These are phyloP conservation scores for Uronychia setigera DNA, from an alignment of 73 alveolate genomes.

Conservation along the genomic window DNA sequence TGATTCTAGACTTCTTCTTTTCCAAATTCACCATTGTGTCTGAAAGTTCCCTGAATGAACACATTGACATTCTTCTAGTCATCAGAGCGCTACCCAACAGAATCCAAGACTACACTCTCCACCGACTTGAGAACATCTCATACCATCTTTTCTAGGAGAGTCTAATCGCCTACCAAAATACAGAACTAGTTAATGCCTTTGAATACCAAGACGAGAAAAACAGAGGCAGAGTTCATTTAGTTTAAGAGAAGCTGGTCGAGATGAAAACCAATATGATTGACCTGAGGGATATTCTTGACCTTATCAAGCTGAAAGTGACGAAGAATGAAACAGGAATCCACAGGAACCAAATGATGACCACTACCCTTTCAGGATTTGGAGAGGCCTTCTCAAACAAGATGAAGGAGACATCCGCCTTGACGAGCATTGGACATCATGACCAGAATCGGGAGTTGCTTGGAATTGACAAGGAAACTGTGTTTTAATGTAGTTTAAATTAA, in stretches of 20 bases:
- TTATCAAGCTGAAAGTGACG: constrained; percentile 14
- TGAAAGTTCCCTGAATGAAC: constrained; percentile 54
- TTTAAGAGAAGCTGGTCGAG: constrained; percentile 30
- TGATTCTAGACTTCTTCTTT: constrained; percentile 44
- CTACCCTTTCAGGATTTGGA: background rate
- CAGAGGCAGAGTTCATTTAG: constrained; percentile 61
- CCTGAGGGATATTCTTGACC: constrained; percentile 31
- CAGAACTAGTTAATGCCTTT: constrained; percentile 57
- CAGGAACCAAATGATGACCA: background rate
- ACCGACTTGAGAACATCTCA: constrained; percentile 21
- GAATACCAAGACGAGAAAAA: constrained; percentile 64
- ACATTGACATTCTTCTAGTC: constrained; percentile 45
- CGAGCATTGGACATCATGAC: background rate
- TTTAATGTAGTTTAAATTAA: too few species aligned
- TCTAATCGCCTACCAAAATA: constrained; percentile 58
- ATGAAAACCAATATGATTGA: constrained; percentile 34
- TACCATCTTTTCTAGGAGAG: constrained; percentile 49
- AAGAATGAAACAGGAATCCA: background rate
- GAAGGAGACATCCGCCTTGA: background rate
- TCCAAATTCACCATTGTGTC: constrained; percentile 53
- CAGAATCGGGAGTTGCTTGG: background rate
- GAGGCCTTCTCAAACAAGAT: background rate
- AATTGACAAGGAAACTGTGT: background rate
- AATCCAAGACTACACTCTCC: constrained; percentile 4
- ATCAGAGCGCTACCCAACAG: constrained; percentile 51